Evolutionary conservation across 164 flowering plant species (phyloP).

Genomic region (Nelumbo lutea): DNA sequence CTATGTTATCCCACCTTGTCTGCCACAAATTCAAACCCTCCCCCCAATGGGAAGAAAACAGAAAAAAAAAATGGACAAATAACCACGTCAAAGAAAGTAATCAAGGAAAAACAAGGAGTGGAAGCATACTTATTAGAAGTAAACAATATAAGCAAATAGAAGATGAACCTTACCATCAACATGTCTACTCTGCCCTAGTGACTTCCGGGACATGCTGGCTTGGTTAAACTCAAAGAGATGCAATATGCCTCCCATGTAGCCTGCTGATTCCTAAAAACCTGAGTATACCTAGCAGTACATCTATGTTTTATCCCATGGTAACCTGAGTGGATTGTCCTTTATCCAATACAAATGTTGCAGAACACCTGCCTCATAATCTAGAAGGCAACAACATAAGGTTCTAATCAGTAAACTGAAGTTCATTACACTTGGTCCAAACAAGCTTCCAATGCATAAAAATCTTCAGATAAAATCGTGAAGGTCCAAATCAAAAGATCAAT

Average conservation of each 20-base stretch:
- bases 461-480: not conserved
- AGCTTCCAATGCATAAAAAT: not conserved
- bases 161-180: constrained; percentile 42
- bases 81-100: not conserved
- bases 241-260: constrained; percentile 58
- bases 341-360: not conserved
- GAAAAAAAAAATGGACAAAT: not conserved
- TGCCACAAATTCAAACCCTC: not conserved
- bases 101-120: too few relatives aligned
- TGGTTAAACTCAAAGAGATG: constrained; percentile 51
- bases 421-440: not conserved
- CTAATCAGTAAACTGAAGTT: not conserved
- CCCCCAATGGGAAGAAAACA: not conserved
- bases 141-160: not conserved
- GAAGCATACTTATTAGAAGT: not conserved
- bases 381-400: constrained; percentile 2
- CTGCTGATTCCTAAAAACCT: constrained; percentile 9
- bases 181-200: constrained; percentile 37
- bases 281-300: constrained; percentile 7
- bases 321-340: not conserved
- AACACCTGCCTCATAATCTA: constrained; percentile 9
- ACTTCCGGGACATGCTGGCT: constrained; percentile 45
- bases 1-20: too few relatives aligned
- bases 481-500: not conserved
- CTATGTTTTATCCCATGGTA: constrained; percentile 14